Base-by-base conservation (phyloP, 176 grass and related monocot genomes). In the Zoysia japonica region DNA sequence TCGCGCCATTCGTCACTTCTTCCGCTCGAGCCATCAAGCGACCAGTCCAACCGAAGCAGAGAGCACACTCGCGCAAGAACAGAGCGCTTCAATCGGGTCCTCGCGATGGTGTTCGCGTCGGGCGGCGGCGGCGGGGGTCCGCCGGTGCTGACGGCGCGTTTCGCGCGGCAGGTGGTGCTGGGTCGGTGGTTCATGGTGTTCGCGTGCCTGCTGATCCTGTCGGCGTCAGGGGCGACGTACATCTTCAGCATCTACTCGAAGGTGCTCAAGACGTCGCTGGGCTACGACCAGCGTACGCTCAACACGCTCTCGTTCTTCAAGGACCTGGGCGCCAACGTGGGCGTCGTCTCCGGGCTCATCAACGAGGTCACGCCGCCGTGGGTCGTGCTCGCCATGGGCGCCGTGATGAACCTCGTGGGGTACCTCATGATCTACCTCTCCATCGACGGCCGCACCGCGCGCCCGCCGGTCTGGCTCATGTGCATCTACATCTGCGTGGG, bases 391-490 rank as follows among this genome's bases (percentile, higher is more conserved):
- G 35, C 84, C 84, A 74, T 70, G 10, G 90, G 87, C 67, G 87
- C 90, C 53, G 87, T 12, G 81, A 87, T 87, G 90, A 92, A 92
- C 80, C 90, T 92, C 0, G 88, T 9, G 0, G 90, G 90, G 0
- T 92, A 92, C 84, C 87, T 92, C 61, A 92, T 92, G 90, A 87
- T 89, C 84, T 92, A 89, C 90, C 72, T 92, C 68, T 71, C 87
- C 80, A 89, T 92, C 81, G 88, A 88, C 72, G 80, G 80, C 42
- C 90, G 90, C 11, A 84, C 72, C 2, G 62, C 87, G 0, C 56
- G 61, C 11, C 87, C 90, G 1, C 84, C 68, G 9, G 86, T 92
- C 0, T 92, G 86, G 90, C 90, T 86, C 68, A 92, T 92, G 90
- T 92, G 87, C 72, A 41, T 89, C 71, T 92, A 92, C 80, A 89